Evolutionary conservation across 345 rosid genomes (phyloP), one percentile per base, ranked within the genome.

Genomic region (Euphorbia peplus): DNA sequence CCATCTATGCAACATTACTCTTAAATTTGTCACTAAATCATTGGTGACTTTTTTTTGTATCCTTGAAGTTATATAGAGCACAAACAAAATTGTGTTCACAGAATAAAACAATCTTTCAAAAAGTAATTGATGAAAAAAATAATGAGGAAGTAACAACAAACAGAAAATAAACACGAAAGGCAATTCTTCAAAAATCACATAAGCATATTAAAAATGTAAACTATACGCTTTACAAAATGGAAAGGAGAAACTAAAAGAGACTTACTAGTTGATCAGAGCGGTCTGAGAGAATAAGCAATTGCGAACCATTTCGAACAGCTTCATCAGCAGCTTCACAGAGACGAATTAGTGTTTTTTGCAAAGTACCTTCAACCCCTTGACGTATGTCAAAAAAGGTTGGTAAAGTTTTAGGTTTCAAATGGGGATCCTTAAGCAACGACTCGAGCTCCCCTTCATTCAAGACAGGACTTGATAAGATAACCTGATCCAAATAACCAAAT

Each of bases 241-340:
- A 35, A 48, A 44, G 11, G 22, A 60, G 1, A 21, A 30, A 69
- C 68, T 25, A 63, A 58, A 70, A 19, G 25, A 66, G 44, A 28
- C 66, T 78, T 83, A 91, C 98, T 84, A 91, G 79, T 68, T 68
- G 85, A 78, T 87, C 93, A 66, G 89, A 57, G 29, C 95, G 85
- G 73, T 95, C 97, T 60, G 96, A 95, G 24, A 95, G 91, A 77
- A 95, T 82, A 80, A 95, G 97, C 28, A 95, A 83, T 76, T 95
- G 93, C 44, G 95, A 89, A 74, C 99, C 99, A 82, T 83, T 91
- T 67, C 92, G 83, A 85, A 95, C 99, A 64, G 97, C 99, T 60
- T 89, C 99, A 85, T 89, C 99, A 73, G 99, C 97, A 74, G 89
- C 91, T 74, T 90, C 99, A 83, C 99, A 95, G 53, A 95, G 96